phyloP scores from a whole-genome alignment of 1,284 basidiomycete species.

The Heterobasidion parviporum region DNA sequence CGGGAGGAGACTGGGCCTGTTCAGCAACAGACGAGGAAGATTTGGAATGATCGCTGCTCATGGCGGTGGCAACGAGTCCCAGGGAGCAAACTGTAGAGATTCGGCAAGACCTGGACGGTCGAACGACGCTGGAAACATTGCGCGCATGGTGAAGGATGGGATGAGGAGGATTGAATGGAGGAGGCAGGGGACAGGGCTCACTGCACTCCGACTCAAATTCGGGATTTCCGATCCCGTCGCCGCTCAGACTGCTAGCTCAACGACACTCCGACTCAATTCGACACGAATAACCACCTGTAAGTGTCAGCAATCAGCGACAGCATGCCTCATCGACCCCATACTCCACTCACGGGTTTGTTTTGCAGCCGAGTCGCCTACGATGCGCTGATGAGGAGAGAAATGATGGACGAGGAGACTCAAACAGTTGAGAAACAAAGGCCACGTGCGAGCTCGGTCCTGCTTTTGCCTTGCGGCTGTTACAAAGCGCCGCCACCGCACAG shows the following conservation, averaged over 20 bases:
- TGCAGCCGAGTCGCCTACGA: too few species aligned
- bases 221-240: conserved; percentile 29
- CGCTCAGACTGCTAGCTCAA: conserved; percentile 21
- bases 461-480: background rate
- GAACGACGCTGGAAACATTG: background rate
- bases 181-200: conserved; percentile 13
- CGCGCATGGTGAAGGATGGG: conserved; percentile 5
- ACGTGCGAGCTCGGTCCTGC: background rate
- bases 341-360: too few species aligned
- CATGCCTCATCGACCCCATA: too few species aligned
- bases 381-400: background rate
- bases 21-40: conserved; percentile 17
- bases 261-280: conserved; percentile 13
- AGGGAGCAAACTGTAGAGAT: background rate
- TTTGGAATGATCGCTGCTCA: conserved; percentile 23
- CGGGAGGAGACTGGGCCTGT: conserved; percentile 18
- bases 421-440: background rate
- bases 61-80: conserved; percentile 6
- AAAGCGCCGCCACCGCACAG: background rate
- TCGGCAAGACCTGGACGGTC: background rate
- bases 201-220: conserved; percentile 27
- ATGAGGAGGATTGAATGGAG: conserved; percentile 1
- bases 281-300: too few species aligned
- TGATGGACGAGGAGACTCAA: background rate
- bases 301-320: too few species aligned